A percentile compares a stretch with the other conserved stretches of the same genome.
These are phyloP conservation scores for Citrus trifoliata DNA, from an alignment of 345 rosid species.

Conservation along the genomic window DNA sequence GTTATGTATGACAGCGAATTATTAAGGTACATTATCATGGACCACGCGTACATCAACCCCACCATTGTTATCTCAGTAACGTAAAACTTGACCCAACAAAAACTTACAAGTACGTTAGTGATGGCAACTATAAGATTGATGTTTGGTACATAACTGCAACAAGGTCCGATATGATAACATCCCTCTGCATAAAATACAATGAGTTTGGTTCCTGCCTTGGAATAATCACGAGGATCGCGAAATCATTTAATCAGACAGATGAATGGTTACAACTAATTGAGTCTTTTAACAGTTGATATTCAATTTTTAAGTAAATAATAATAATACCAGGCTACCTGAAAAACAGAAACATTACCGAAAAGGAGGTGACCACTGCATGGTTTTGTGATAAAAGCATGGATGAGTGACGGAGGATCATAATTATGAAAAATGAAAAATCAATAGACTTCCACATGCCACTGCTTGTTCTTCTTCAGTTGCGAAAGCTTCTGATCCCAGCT, in stretches of 20 bases:
- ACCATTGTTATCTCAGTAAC: too few species aligned
- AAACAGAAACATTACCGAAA: not conserved
- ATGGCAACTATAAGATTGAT: too few species aligned
- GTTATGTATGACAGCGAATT: too few species aligned
- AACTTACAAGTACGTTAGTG: too few species aligned
- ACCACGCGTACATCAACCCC: too few species aligned
- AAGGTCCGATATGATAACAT: too few species aligned
- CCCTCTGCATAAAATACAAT: too few species aligned
- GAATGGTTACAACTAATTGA: constrained; percentile 15
- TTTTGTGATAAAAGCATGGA: not conserved
- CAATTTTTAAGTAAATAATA: not conserved
- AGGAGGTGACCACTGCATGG: not conserved
- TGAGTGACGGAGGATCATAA: not conserved
- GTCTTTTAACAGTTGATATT: constrained; percentile 9
- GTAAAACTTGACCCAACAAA: too few species aligned
- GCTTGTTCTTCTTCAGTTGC: constrained; percentile 96
- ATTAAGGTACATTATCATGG: too few species aligned
- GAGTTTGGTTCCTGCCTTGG: not conserved
- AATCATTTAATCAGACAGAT: constrained; percentile 29
- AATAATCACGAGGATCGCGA: constrained; percentile 13
- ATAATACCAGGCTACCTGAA: constrained; percentile 1
- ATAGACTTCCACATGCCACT: constrained; percentile 99
- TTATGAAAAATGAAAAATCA: constrained; percentile 22
- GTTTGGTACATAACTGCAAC: too few species aligned
- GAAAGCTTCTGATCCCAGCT: constrained; percentile 94